A percentile compares a stretch with the other conserved stretches of the same genome.
phyloP scores from a whole-genome alignment of 2,329 filamentous ascomycete species.

The Talaromyces pinophilus region DNA sequence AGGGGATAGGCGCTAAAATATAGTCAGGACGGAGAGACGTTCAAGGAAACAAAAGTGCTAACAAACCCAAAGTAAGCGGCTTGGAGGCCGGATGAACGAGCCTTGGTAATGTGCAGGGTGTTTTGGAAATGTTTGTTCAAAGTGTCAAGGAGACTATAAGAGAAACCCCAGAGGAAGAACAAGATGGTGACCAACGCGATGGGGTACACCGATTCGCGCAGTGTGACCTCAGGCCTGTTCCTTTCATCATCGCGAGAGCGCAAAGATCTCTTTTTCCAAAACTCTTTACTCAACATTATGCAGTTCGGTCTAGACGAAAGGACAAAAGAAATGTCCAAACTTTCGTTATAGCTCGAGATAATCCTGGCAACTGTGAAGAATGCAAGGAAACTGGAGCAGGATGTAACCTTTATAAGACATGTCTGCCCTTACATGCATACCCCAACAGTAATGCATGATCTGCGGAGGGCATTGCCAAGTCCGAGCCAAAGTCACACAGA shows the following conservation, averaged over 20 bases:
- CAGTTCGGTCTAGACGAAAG: background rate
- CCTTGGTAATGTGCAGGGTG: slow-evolving; percentile 56
- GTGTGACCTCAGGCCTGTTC: slow-evolving; percentile 32
- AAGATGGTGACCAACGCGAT: slow-evolving; percentile 50
- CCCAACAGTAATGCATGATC: background rate
- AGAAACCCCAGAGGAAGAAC: slow-evolving; percentile 56
- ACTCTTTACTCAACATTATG: background rate
- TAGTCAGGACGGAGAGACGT: background rate
- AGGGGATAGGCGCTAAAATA: background rate
- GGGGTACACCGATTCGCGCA: slow-evolving; percentile 48
- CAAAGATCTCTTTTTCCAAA: slow-evolving; percentile 11
- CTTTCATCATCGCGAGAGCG: slow-evolving; percentile 2
- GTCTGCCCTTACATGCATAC: background rate
- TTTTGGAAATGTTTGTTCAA: slow-evolving; percentile 61
- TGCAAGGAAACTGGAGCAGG: background rate
- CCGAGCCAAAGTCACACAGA: background rate
- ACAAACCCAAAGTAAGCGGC: slow-evolving; percentile 61
- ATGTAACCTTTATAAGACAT: background rate
- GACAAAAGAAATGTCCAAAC: background rate
- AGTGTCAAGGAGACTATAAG: slow-evolving; percentile 53
- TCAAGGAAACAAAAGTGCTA: slow-evolving; percentile 26
- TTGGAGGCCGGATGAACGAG: slow-evolving; percentile 63
- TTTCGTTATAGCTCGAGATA: background rate
- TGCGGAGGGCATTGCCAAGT: background rate
- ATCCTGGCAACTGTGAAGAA: background rate